These are phyloP conservation scores for Arachnopeziza araneosa DNA, from an alignment of 2,329 filamentous ascomycete species.

Conservation along the genomic window DNA sequence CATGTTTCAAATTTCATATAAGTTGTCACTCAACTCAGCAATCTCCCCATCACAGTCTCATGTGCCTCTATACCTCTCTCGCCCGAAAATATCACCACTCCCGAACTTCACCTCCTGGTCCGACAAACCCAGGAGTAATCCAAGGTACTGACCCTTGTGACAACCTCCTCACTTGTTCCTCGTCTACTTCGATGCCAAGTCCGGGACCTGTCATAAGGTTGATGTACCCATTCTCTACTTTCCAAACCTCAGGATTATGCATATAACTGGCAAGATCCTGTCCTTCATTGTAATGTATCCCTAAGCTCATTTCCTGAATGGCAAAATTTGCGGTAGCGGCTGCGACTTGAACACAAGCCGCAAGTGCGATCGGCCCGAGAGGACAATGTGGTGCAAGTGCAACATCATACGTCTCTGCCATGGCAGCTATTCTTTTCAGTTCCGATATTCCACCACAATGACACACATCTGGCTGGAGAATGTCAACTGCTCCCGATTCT, in stretches of 20 bases:
- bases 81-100: slow-evolving; percentile 50
- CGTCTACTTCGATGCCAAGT: slow-evolving; percentile 66
- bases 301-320: slow-evolving; percentile 74
- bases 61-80: slow-evolving; percentile 7
- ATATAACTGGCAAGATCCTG: slow-evolving; percentile 63
- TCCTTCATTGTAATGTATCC: slow-evolving; percentile 72
- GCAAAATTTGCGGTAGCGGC: slow-evolving; percentile 57
- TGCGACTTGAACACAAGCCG: slow-evolving; percentile 64
- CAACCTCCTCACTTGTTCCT: slow-evolving; percentile 57
- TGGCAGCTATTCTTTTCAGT: slow-evolving; percentile 60
- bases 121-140: slow-evolving; percentile 61
- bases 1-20: too few relatives aligned
- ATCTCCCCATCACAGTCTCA: not conserved
- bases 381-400: slow-evolving; percentile 70
- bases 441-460: slow-evolving; percentile 72
- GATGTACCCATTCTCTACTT: slow-evolving; percentile 62
- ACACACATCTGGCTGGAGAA: slow-evolving; percentile 67
- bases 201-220: slow-evolving; percentile 54
- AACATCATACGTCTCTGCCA: slow-evolving; percentile 70
- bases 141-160: slow-evolving; percentile 56
- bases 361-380: slow-evolving; percentile 66
- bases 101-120: slow-evolving; percentile 58
- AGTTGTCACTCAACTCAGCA: not conserved
- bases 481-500: slow-evolving; percentile 61
- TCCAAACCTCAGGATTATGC: slow-evolving; percentile 58